Percentiles rank a stretch among this genome's conserved stretches.
Conservation (phyloP, 176 grass and related monocot genomes). For the Cenchrus purpureus region DNA sequence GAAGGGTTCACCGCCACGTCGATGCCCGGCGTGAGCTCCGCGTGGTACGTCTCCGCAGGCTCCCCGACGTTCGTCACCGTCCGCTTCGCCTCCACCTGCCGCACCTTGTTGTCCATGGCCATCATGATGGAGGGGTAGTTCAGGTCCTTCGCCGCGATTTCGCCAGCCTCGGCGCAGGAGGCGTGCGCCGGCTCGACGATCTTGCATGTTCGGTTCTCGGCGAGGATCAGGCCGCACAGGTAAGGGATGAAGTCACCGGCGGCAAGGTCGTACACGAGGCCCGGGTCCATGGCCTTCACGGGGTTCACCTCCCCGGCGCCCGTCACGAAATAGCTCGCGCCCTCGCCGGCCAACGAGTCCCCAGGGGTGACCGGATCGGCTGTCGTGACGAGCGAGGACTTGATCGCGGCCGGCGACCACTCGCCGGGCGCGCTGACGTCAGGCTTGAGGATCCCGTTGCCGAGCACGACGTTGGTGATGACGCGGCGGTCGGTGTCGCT, state of each 20-base stretch:
- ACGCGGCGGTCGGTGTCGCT: conserved; percentile 30
- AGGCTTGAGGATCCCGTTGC: conserved; percentile 54
- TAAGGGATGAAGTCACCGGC: conserved; percentile 43
- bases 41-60: conserved; percentile 20
- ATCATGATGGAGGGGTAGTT: conserved; percentile 66
- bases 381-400: conserved; percentile 54
- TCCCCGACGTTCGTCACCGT: conserved; percentile 57
- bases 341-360: conserved; percentile 1
- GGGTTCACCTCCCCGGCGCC: conserved; percentile 55
- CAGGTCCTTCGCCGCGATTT: conserved; percentile 33
- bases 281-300: conserved; percentile 47
- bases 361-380: not conserved
- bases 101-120: not conserved
- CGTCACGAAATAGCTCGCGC: conserved; percentile 29
- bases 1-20: conserved; percentile 38
- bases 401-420: conserved; percentile 60
- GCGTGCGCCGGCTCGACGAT: conserved; percentile 1
- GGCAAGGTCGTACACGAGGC: conserved; percentile 51
- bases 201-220: not conserved
- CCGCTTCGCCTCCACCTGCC: not conserved
- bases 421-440: conserved; percentile 49
- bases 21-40: not conserved
- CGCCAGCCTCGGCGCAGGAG: conserved; percentile 20
- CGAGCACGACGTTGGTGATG: conserved; percentile 39
- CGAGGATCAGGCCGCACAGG: conserved; percentile 34